Base-by-base conservation (phyloP, 2,329 filamentous ascomycete genomes). In the Tetracladium maxilliforme region DNA sequence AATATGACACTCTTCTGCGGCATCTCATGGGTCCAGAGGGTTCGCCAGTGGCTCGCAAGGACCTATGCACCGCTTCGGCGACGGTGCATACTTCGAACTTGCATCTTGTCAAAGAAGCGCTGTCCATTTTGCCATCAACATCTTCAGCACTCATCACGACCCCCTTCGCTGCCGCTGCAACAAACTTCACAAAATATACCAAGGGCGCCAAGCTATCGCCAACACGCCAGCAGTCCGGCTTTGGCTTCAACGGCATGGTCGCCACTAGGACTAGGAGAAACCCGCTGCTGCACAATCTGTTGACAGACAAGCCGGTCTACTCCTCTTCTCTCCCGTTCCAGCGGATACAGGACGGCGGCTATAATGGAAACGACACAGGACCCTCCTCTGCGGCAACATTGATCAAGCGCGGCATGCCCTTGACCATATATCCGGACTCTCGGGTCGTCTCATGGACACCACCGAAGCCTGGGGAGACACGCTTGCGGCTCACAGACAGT, bases 261-360 rank as follows among this genome's bases (percentile, higher is more conserved):
- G n/a, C 31, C 43, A 70, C 65, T 26, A 59, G 64, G 47, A 54
- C 64, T 48, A 65, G 70, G 29, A 31, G 39, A 27, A 98, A 98
- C 40, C 84, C 86, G 0, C 58, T 98, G 2, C 90, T 98, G 22
- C 84, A 98, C 51, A 95, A 94, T 40, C 69, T 98, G 2, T 64
- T 98, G 7, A 98, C 90, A 3, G 90, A 98, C 51, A 92, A 93
- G 42, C 87, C 90, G 0, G 68, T 86, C 10, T 78, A 84, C 35
- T 95, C 90, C 2, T 90, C 90, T 2, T 98, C 90, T 1, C 59
- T 98, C 1, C 90, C 90, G 0, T 62, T 73, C 6, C 68, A 73
- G 20, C 65, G 80, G 24, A 64, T 83, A 16, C 35, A 54, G 48
- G 28, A 42, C 51, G 1, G 38, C 45, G 18, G 18, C 11, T n/a